Evolutionary conservation across 345 rosid species (phyloP), one percentile per base, ranked within the genome.

Genomic region (Aegle marmelos): DNA sequence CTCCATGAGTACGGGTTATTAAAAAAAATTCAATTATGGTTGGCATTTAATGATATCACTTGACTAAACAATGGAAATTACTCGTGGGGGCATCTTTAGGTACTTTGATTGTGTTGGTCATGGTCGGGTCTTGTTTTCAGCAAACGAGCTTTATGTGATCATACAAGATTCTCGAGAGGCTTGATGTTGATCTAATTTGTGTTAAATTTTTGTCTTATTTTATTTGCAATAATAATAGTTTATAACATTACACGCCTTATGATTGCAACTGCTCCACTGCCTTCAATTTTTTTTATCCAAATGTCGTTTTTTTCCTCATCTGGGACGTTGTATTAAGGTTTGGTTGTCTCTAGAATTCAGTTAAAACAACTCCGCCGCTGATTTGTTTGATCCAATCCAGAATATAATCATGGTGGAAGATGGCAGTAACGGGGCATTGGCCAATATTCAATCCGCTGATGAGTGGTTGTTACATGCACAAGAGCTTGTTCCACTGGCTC

Each of bases 211-310:
- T 74, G 60, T 70, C 74, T 77, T 86, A 78, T 80, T 70, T 79
- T 36, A n/a, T 74, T 82, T 68, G 82, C 72, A 59, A 62, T 72
- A 59, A 65, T 72, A 63, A 70, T 81, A 73, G 39, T 79, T 78
- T 78, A 70, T 82, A 76, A 53, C 65, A 68, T 68, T 57, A 50
- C 75, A 25, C 63, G 72, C 70, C 82, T 89, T 82, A 90, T 90
- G 82, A 81, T 81, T 87, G 87, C 88, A 92, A 91, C 98, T 86
- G 87, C 98, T 87, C 91, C 90, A 64, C 88, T 86, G 82, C 86
- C 77, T 80, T 79, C 61, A 28, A 70, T 67, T 89, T 89, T 84
- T 84, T 88, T 56, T 85, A 74, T 39, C 53, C 41, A 66, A 57
- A 69, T 39, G 72, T 76, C 77, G 58, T 73, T 76, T 70, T 59